phyloP scores from a whole-genome alignment of 2,329 filamentous ascomycete genomes.

The Xylaria sp. region DNA sequence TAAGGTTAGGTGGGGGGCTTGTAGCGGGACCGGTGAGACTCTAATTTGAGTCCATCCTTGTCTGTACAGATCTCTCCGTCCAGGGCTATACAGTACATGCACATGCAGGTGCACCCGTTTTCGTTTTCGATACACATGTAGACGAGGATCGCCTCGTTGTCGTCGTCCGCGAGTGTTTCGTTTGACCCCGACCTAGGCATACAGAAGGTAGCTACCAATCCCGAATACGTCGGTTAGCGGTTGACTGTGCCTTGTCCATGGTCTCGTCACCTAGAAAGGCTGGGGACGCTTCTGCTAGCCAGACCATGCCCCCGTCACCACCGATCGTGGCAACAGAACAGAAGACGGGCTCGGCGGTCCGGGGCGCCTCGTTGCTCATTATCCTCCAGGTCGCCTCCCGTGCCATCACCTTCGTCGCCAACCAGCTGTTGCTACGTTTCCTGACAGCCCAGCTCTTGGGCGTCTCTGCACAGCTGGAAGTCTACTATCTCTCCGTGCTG shows the following conservation, averaged over 20 bases:
- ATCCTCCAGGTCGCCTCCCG: conserved; percentile 87
- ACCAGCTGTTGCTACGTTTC: conserved; percentile 87
- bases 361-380: conserved; percentile 84
- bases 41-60: too few species aligned
- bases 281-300: not conserved
- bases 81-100: too few species aligned
- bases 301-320: not conserved
- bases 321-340: not conserved
- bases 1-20: too few species aligned
- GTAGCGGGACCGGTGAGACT: too few species aligned
- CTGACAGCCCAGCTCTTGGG: conserved; percentile 85
- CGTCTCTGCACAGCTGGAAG: conserved; percentile 85
- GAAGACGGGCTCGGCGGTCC: conserved; percentile 51
- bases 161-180: too few species aligned
- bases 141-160: too few species aligned
- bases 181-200: too few species aligned
- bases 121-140: too few species aligned
- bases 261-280: not conserved
- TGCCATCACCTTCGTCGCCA: conserved; percentile 86
- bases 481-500: conserved; percentile 90
- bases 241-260: not conserved
- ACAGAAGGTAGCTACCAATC: not conserved
- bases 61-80: too few species aligned
- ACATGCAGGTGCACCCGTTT: too few species aligned
- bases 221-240: not conserved